Base-by-base conservation (phyloP, 345 rosid genomes). In the Salix arbutifolia region DNA sequence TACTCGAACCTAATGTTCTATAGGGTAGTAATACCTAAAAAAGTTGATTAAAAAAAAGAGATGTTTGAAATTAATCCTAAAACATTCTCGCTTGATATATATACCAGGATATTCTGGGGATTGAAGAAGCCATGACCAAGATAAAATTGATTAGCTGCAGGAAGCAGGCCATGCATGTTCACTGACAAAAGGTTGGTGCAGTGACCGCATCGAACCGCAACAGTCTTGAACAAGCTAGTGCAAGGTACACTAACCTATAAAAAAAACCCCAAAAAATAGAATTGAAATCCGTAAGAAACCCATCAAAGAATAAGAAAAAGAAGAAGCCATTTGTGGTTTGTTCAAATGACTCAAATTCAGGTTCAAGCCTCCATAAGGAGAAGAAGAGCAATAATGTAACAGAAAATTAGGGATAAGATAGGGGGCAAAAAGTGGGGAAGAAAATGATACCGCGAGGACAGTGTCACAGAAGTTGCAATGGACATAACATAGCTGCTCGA, bases 401-500 rank as follows among this genome's bases (percentile, higher is more conserved):
- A 11, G 40, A 16, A 50, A 12, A 12, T 18, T 11, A 68, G 42
- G 50, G 44, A 7, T 4, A 58, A n/a, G 44, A 60, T 12, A 75
- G 56, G 75, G 69, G 70, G 64, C 44, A 67, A 67, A 26, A 56
- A 13, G 65, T 48, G 16, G 67, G 31, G 4, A 21, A 31, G 73
- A 70, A 30, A 67, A 42, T 9, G 44, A 70, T 90, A 96, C 98
- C 83, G 97, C 97, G 74, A 96, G 97, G 81, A 92, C 88, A 77
- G 97, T 96, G 82, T 92, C 88, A 31, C 99, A 96, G 74, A 86
- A 88, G 90, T 90, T 89, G 94, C 99, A 94, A 73, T 89, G 97
- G 92, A 94, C 97, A 72, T 96, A 96, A 85, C 98, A 92, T 82
- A 96, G 98, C 86, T 96, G 97, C 53, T 96, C 98, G 83, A 95